Percentiles rank a stretch among this genome's conserved stretches.
Conservation (phyloP, 495 filamentous ascomycete genomes). For the Friedmanniomyces simplex region DNA sequence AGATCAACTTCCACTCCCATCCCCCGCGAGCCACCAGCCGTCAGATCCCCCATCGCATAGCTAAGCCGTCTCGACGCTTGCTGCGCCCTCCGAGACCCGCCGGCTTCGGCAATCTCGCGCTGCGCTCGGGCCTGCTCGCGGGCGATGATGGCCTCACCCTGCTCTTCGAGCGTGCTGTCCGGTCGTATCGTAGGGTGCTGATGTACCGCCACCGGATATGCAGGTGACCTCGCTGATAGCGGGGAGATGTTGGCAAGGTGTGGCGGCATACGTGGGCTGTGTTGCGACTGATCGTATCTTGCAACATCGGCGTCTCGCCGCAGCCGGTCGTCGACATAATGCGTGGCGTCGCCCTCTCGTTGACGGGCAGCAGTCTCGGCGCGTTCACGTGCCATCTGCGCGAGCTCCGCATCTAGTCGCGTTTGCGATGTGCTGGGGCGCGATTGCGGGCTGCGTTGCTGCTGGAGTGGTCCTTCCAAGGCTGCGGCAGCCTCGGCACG, state of each 20-base stretch:
- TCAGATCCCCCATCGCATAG: background rate
- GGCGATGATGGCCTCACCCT: slow-evolving; percentile 13
- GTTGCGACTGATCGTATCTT: background rate
- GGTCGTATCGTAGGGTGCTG: background rate
- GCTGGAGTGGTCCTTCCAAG: slow-evolving; percentile 3
- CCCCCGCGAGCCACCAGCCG: background rate
- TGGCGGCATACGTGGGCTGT: background rate
- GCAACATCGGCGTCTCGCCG: background rate
- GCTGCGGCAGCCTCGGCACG: slow-evolving; percentile 3
- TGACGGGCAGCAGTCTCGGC: background rate
- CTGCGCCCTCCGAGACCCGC: background rate
- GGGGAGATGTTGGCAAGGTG: slow-evolving; percentile 2
- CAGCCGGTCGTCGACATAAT: slow-evolving; percentile 5
- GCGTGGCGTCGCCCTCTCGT: too few relatives aligned
- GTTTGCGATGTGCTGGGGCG: background rate
- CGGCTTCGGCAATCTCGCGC: background rate
- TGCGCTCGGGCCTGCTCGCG: slow-evolving; percentile 4
- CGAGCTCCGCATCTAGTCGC: slow-evolving; percentile 1
- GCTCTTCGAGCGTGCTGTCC: background rate
- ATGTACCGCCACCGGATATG: slow-evolving; percentile 4
- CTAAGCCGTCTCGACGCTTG: background rate
- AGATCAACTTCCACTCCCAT: background rate
- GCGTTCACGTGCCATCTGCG: slow-evolving; percentile 13
- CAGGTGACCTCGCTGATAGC: slow-evolving; percentile 1
- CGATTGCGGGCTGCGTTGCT: background rate